These are phyloP conservation scores for Capsicum baccatum DNA, from an alignment of 257 asterid genomes.

Conservation along the genomic window DNA sequence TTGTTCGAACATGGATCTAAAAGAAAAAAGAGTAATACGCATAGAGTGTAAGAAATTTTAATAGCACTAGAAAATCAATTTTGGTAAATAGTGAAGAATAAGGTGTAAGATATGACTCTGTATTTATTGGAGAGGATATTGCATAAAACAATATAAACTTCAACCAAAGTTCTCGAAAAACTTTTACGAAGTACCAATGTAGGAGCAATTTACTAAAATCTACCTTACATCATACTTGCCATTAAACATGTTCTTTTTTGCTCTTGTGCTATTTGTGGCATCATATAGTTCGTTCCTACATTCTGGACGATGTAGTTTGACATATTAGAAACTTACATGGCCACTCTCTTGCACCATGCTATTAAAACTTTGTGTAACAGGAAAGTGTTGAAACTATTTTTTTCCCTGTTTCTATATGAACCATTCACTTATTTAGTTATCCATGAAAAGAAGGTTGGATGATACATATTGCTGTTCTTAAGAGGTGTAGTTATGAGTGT, in stretches of 20 bases:
- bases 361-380: too few species aligned
- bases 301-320: too few species aligned
- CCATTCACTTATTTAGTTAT: background rate
- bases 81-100: background rate
- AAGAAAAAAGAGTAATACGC: background rate
- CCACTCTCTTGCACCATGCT: too few species aligned
- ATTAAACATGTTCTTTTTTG: constrained; percentile 67
- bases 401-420: background rate
- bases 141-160: background rate
- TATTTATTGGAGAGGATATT: background rate
- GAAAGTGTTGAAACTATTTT: background rate
- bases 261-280: too few species aligned
- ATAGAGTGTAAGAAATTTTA: background rate
- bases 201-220: background rate
- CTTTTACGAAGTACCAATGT: too few species aligned
- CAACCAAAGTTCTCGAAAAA: background rate
- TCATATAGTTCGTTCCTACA: too few species aligned
- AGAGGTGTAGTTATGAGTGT: background rate
- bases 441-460: background rate
- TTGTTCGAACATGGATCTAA: background rate
- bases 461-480: background rate
- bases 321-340: too few species aligned
- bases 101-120: background rate
- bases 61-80: background rate
- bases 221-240: background rate